phyloP scores from a whole-genome alignment of 1,284 basidiomycete genomes.

The Ustilago nuda region DNA sequence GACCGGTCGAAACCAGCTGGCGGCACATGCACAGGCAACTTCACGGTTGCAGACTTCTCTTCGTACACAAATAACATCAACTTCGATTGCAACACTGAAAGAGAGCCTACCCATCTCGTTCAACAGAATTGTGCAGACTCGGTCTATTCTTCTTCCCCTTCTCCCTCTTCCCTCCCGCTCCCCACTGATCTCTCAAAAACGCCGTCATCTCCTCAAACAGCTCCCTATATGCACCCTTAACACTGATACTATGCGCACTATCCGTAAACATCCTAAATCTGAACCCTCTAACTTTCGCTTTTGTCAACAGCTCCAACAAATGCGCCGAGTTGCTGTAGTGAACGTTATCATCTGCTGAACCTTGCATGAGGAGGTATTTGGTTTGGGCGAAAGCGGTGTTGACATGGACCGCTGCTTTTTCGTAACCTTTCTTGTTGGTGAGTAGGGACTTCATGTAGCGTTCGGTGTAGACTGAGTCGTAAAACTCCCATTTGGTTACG shows the following conservation, averaged over 20 bases:
- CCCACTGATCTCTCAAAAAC: slow-evolving; percentile 88
- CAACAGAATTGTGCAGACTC: slow-evolving; percentile 38
- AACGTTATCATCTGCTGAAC: slow-evolving; percentile 70
- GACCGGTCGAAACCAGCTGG: background rate
- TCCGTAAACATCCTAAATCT: slow-evolving; percentile 96
- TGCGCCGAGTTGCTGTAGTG: slow-evolving; percentile 92
- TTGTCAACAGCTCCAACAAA: slow-evolving; percentile 89
- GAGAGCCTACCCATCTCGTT: background rate
- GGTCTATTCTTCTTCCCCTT: slow-evolving; percentile 21
- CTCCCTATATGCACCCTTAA: slow-evolving; percentile 82
- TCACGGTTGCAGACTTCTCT: background rate
- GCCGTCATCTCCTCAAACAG: slow-evolving; percentile 85
- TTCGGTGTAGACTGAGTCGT: slow-evolving; percentile 90
- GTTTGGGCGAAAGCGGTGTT: slow-evolving; percentile 83
- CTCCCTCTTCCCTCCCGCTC: slow-evolving; percentile 20
- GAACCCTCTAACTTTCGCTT: slow-evolving; percentile 79
- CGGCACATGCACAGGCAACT: background rate
- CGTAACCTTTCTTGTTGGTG: slow-evolving; percentile 83
- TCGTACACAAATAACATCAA: background rate
- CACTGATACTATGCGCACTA: slow-evolving; percentile 80
- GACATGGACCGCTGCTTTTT: slow-evolving; percentile 83
- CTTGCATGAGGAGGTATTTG: slow-evolving; percentile 88
- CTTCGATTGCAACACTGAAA: background rate
- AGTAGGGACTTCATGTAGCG: slow-evolving; percentile 92
- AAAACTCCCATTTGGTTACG: slow-evolving; percentile 70